phyloP scores from a whole-genome alignment of 2,329 filamentous ascomycete species.

The Pestalotiopsis sp. region DNA sequence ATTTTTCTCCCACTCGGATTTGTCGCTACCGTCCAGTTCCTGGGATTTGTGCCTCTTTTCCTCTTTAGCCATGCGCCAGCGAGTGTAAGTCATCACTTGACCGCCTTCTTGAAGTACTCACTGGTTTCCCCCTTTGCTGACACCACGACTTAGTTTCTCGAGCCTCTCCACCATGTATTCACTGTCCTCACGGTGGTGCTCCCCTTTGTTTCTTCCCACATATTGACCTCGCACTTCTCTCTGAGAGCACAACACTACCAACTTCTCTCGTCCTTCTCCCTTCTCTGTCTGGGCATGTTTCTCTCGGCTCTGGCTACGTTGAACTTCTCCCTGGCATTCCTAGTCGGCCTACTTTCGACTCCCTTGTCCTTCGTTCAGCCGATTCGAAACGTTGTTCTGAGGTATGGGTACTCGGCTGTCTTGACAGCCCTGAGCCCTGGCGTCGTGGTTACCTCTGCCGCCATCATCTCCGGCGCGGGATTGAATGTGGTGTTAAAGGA shows the following conservation, averaged over 20 bases:
- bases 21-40: slow-evolving; percentile 72
- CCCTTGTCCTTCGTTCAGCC: slow-evolving; percentile 77
- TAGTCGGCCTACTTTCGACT: slow-evolving; percentile 77
- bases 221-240: slow-evolving; percentile 53
- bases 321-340: slow-evolving; percentile 89
- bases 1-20: slow-evolving; percentile 75
- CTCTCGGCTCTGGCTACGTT: slow-evolving; percentile 91
- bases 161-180: slow-evolving; percentile 62
- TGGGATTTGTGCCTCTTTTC: slow-evolving; percentile 81
- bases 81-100: slow-evolving; percentile 52
- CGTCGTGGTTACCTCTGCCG: slow-evolving; percentile 52
- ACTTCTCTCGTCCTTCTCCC: slow-evolving; percentile 85
- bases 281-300: slow-evolving; percentile 90
- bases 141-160: slow-evolving; percentile 52
- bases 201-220: slow-evolving; percentile 57
- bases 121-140: background rate
- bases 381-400: slow-evolving; percentile 40
- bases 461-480: slow-evolving; percentile 39
- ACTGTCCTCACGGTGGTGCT: slow-evolving; percentile 56
- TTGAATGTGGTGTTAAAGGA: slow-evolving; percentile 60
- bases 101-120: background rate
- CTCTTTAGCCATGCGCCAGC: slow-evolving; percentile 78
- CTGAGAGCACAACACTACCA: slow-evolving; percentile 72
- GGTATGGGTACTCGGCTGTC: slow-evolving; percentile 49
- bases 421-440: slow-evolving; percentile 65